Percentiles rank a stretch among this genome's conserved stretches.
Evolutionary conservation across 768 basidiomycete species (phyloP).

Genomic region (Lyophyllum decastes): DNA sequence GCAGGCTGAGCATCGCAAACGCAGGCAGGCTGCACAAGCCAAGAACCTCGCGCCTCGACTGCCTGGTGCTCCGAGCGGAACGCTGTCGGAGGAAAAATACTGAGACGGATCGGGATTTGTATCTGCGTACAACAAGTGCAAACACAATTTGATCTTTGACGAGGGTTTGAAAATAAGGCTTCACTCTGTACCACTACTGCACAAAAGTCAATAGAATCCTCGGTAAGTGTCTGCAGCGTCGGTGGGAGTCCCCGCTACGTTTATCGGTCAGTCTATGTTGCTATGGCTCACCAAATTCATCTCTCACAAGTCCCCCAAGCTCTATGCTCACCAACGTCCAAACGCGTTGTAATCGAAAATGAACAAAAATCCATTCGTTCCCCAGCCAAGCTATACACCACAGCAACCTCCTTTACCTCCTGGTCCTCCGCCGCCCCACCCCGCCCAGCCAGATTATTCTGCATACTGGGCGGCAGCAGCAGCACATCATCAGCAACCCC

Average conservation of each 20-base stretch:
- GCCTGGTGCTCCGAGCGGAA: constrained; percentile 57
- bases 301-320: constrained; percentile 4
- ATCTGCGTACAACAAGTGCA: constrained; percentile 9
- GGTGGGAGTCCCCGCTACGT: constrained; percentile 1
- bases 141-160: not conserved
- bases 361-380: constrained; percentile 86
- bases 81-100: constrained; percentile 19
- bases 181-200: not conserved
- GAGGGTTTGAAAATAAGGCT: constrained; percentile 5
- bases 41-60: constrained; percentile 73
- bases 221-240: constrained; percentile 5
- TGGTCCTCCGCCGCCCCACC: constrained; percentile 74
- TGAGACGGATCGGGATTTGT: constrained; percentile 10
- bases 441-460: constrained; percentile 70
- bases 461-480: constrained; percentile 74
- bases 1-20: constrained; percentile 70
- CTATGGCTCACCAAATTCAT: not conserved
- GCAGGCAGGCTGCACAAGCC: constrained; percentile 63
- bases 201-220: not conserved
- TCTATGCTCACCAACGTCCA: constrained; percentile 17
- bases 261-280: constrained; percentile 11
- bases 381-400: constrained; percentile 65
- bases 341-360: constrained; percentile 38
- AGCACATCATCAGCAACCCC: constrained; percentile 45
- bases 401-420: constrained; percentile 80